phyloP scores from a whole-genome alignment of 1,139 yeast species.

The Komagataea norvegica region DNA sequence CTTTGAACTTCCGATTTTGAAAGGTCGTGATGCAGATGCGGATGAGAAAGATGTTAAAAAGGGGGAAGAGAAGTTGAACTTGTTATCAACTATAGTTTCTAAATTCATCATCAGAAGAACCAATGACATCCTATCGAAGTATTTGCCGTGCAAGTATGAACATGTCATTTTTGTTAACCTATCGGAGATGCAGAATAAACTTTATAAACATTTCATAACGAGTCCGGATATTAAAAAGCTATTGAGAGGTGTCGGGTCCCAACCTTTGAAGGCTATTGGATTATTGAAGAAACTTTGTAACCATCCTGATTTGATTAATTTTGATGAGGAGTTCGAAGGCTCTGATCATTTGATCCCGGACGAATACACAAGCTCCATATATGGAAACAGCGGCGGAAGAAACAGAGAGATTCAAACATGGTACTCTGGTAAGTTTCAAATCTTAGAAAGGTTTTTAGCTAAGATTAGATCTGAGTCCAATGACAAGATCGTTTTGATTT shows the following conservation, averaged over 20 bases:
- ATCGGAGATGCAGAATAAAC: constrained; percentile 66
- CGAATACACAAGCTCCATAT: constrained; percentile 49
- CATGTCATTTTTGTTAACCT: constrained; percentile 89
- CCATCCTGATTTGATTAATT: constrained; percentile 79
- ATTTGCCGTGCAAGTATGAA: constrained; percentile 91
- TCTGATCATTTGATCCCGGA: constrained; percentile 64
- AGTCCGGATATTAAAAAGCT: constrained; percentile 75
- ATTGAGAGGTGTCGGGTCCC: constrained; percentile 68
- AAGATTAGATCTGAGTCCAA: constrained; percentile 76
- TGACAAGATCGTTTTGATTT: constrained; percentile 90
- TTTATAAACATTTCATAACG: constrained; percentile 72
- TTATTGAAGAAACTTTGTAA: constrained; percentile 83
- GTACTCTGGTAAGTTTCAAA: constrained; percentile 54
- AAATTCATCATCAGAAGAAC: constrained; percentile 92
- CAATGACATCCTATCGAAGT: constrained; percentile 88
- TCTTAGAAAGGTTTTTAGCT: constrained; percentile 65
- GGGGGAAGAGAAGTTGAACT: constrained; percentile 70
- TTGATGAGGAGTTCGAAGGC: constrained; percentile 76
- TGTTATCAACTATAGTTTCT: constrained; percentile 73
- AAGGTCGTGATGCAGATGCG: constrained; percentile 89
- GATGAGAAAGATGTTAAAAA: constrained; percentile 67
- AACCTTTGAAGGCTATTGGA: constrained; percentile 89
- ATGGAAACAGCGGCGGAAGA: constrained; percentile 39
- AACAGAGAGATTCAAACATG: constrained; percentile 57
- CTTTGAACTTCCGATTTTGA: constrained; percentile 72